Evolutionary conservation across 2,329 filamentous ascomycete species (phyloP).

Genomic region (Epichloe bromicola): DNA sequence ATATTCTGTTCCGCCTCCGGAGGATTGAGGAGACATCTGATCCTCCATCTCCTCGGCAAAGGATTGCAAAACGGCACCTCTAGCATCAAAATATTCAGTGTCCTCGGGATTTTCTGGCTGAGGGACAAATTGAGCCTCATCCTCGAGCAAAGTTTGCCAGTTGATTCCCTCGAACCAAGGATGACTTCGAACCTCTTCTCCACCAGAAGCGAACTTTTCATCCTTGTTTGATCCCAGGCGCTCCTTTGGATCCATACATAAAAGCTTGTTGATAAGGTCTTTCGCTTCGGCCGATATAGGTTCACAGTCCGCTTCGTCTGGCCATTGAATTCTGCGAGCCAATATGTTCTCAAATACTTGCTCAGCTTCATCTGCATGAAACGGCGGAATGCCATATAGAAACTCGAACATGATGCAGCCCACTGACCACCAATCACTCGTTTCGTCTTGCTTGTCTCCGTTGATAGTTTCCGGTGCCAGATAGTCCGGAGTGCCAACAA

Average conservation of each 20-base stretch:
- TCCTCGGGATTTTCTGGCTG: slow-evolving; percentile 89
- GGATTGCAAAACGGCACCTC: slow-evolving; percentile 81
- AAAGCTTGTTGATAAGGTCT: slow-evolving; percentile 83
- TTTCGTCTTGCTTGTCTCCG: slow-evolving; percentile 89
- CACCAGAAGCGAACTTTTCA: slow-evolving; percentile 71
- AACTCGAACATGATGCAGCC: slow-evolving; percentile 97
- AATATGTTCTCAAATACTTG: slow-evolving; percentile 96
- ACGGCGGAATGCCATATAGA: slow-evolving; percentile 83
- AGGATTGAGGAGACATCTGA: slow-evolving; percentile 59
- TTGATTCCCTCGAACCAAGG: slow-evolving; percentile 78
- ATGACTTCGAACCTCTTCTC: slow-evolving; percentile 81
- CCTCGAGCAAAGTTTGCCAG: slow-evolving; percentile 85
- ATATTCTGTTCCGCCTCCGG: slow-evolving; percentile 62
- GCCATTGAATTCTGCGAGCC: slow-evolving; percentile 82
- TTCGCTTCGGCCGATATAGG: slow-evolving; percentile 72
- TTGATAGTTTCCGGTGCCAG: slow-evolving; percentile 94
- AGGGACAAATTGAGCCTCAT: slow-evolving; percentile 91
- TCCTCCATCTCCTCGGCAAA: slow-evolving; percentile 95
- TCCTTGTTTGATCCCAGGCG: slow-evolving; percentile 76
- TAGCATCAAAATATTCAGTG: slow-evolving; percentile 91
- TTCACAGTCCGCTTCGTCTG: slow-evolving; percentile 64
- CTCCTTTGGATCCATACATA: slow-evolving; percentile 71
- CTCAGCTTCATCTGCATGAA: slow-evolving; percentile 81
- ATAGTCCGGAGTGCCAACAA: slow-evolving; percentile 95
- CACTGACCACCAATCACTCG: slow-evolving; percentile 99